A percentile compares a stretch with the other conserved stretches of the same genome.
phyloP scores from a whole-genome alignment of 192 early-diverging fungal species.

The Haplosporangium gracile region DNA sequence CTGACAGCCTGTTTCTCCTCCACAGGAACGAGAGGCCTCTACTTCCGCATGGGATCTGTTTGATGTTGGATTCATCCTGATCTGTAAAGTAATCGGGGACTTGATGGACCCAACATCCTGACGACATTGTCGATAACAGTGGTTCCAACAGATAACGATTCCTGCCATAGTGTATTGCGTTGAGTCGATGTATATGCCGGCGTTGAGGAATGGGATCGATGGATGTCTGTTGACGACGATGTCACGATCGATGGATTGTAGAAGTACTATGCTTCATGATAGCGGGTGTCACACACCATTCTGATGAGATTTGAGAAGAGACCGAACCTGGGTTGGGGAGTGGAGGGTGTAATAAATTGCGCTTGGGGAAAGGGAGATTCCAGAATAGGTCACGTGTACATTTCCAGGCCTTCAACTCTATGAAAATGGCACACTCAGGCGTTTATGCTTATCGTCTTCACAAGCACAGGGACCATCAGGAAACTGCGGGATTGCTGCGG shows the following conservation, averaged over 20 bases:
- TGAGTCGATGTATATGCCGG: background rate
- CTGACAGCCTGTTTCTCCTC: background rate
- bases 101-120: too few species aligned
- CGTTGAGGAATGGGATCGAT: background rate
- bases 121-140: background rate
- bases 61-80: slow-evolving; percentile 12
- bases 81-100: background rate
- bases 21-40: background rate
- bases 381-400: background rate
- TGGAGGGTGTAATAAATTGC: background rate
- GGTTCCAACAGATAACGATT: background rate
- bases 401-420: background rate
- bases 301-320: slow-evolving; percentile 27
- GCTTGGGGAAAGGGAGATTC: background rate
- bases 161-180: background rate
- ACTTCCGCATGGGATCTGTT: background rate
- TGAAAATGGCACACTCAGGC: too few species aligned
- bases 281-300: slow-evolving; percentile 17
- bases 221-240: slow-evolving; percentile 9
- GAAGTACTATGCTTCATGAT: slow-evolving; percentile 31
- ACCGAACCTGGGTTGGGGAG: slow-evolving; percentile 4
- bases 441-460: background rate
- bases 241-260: slow-evolving; percentile 38
- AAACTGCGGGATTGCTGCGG: background rate
- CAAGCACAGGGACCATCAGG: background rate